Evolutionary conservation across 2,329 filamentous ascomycete species (phyloP).

Genomic region (Amesomyces nigricolor): DNA sequence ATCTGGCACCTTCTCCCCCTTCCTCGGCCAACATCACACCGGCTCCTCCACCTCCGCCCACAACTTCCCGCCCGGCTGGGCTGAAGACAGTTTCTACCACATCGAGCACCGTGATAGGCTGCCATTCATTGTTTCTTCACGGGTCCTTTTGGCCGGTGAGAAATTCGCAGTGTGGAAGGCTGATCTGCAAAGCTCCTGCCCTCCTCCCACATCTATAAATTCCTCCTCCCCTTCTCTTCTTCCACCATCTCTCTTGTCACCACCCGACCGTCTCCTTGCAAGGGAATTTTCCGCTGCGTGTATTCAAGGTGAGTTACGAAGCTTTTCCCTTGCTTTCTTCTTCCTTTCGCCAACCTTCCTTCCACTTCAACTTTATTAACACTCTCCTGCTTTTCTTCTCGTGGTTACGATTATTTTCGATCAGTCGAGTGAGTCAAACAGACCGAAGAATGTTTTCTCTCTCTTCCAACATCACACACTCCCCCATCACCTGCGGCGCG

Average conservation of each 20-base stretch:
- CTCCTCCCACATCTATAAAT: neutral
- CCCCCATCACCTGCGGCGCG: neutral
- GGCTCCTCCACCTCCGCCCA: neutral
- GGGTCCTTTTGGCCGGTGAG: neutral
- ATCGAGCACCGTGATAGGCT: neutral
- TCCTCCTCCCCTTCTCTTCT: neutral
- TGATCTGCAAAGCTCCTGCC: neutral
- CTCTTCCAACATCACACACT: neutral
- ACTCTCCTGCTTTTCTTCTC: neutral
- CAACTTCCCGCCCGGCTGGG: neutral
- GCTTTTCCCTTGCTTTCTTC: neutral
- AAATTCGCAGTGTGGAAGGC: neutral
- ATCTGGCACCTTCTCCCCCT: neutral
- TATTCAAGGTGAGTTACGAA: neutral
- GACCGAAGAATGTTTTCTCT: neutral
- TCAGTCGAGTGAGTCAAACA: neutral
- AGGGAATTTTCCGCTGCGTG: no score
- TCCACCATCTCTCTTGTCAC: neutral
- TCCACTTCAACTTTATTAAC: neutral
- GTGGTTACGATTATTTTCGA: neutral
- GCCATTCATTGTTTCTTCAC: neutral
- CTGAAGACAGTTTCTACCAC: neutral
- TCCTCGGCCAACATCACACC: no score
- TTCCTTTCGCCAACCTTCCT: neutral
- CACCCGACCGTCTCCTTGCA: neutral